phyloP scores from a whole-genome alignment of 495 filamentous ascomycete genomes.

The Neurospora sp. region DNA sequence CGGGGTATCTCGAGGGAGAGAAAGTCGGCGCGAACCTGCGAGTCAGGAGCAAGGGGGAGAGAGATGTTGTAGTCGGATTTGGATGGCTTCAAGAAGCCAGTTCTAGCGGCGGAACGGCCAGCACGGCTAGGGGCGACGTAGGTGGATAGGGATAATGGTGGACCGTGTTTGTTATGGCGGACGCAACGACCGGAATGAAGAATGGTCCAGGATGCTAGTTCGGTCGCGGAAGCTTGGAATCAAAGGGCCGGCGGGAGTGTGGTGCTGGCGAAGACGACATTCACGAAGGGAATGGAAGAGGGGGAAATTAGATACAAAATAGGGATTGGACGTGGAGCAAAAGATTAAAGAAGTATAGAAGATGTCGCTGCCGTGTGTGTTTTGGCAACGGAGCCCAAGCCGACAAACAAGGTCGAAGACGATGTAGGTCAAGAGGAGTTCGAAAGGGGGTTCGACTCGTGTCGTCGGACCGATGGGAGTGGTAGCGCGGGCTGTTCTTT shows the following conservation, averaged over 20 bases:
- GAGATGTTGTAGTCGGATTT: not conserved
- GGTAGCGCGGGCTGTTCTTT: not conserved
- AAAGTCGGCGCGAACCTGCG: constrained; percentile 1
- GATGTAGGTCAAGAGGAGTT: not conserved
- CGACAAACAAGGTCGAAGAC: not conserved
- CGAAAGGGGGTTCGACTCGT: not conserved
- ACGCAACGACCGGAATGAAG: constrained; percentile 1
- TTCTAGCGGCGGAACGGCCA: constrained; percentile 10
- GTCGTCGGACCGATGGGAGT: not conserved
- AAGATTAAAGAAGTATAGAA: not conserved
- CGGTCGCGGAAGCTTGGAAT: constrained; percentile 1
- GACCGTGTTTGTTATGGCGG: constrained; percentile 4
- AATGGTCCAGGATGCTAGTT: not conserved
- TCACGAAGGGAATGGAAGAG: constrained; percentile 4
- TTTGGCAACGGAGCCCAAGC: not conserved
- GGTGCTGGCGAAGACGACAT: constrained; percentile 11
- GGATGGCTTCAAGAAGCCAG: constrained; percentile 18
- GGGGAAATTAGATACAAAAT: constrained; percentile 2
- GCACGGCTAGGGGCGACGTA: constrained; percentile 3
- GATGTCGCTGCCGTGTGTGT: not conserved
- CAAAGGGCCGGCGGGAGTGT: constrained; percentile 10
- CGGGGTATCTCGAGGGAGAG: constrained; percentile 2
- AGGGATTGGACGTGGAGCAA: not conserved
- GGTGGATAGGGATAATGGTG: constrained; percentile 4
- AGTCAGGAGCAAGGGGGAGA: not conserved